These are phyloP conservation scores for Trypanosomatidae sp. DNA, from an alignment of 208 protist genomes.

Conservation along the genomic window DNA sequence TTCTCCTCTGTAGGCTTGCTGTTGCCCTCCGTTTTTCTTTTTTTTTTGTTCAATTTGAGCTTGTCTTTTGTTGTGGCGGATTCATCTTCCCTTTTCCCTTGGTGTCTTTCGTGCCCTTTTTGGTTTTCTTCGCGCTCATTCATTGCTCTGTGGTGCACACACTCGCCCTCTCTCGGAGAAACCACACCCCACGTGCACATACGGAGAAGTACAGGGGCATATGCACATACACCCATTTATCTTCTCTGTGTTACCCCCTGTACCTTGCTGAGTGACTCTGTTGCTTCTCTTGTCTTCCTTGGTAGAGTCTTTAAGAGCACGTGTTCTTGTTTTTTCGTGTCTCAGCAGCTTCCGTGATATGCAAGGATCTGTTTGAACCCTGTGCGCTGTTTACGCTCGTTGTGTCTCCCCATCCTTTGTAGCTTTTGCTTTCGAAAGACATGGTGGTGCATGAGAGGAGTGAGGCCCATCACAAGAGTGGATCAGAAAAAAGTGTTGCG, in stretches of 20 bases:
- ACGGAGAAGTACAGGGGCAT: background rate
- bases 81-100: background rate
- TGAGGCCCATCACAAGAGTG: background rate
- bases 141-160: background rate
- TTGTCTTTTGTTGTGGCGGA: background rate
- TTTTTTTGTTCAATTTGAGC: constrained; percentile 15
- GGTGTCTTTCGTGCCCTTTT: background rate
- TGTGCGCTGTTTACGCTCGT: background rate
- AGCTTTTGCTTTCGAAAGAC: background rate
- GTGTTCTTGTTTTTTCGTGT: background rate
- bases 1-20: background rate
- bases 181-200: background rate
- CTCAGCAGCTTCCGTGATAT: background rate
- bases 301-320: background rate
- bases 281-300: background rate
- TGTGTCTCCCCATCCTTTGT: background rate
- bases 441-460: background rate
- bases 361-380: background rate
- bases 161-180: background rate
- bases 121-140: background rate
- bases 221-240: background rate
- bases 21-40: constrained; percentile 6
- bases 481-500: background rate
- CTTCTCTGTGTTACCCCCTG: background rate
- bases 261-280: background rate